phyloP scores from a whole-genome alignment of 352 stramenopile genomes.

The Phytophthora citrophthora region DNA sequence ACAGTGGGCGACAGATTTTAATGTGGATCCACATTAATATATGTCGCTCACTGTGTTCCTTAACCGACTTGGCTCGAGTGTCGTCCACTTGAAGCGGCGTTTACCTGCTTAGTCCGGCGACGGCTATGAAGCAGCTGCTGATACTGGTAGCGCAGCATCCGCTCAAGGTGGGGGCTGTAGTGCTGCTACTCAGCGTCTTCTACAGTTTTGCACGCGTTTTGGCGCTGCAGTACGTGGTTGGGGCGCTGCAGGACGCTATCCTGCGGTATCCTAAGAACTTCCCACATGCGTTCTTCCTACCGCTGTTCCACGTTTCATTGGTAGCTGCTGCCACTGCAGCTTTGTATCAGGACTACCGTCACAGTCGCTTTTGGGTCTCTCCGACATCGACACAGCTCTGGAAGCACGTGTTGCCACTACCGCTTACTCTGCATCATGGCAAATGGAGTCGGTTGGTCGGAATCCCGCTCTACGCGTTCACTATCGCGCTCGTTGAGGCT shows the following conservation, averaged over 20 bases:
- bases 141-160: constrained; percentile 73
- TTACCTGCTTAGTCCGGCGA: background rate
- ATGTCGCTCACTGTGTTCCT: too few species aligned
- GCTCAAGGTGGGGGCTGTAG: constrained; percentile 47
- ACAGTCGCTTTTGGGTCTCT: constrained; percentile 37
- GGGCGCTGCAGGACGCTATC: constrained; percentile 57
- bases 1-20: too few species aligned
- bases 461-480: constrained; percentile 69
- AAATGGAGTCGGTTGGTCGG: constrained; percentile 62
- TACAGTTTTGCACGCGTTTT: constrained; percentile 80
- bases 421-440: constrained; percentile 57
- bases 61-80: background rate
- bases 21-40: too few species aligned
- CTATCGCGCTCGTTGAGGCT: constrained; percentile 58
- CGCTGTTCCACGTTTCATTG: constrained; percentile 57
- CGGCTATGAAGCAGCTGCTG: constrained; percentile 47
- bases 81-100: constrained; percentile 1
- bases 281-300: constrained; percentile 58
- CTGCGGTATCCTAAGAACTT: constrained; percentile 63
- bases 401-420: constrained; percentile 72
- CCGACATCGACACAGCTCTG: constrained; percentile 32
- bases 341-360: constrained; percentile 51
- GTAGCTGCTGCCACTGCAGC: constrained; percentile 40
- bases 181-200: constrained; percentile 63
- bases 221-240: constrained; percentile 57